Evolutionary conservation across 1,284 basidiomycete species (phyloP).

Genomic region (Cutaneotrichosporon mucoides): DNA sequence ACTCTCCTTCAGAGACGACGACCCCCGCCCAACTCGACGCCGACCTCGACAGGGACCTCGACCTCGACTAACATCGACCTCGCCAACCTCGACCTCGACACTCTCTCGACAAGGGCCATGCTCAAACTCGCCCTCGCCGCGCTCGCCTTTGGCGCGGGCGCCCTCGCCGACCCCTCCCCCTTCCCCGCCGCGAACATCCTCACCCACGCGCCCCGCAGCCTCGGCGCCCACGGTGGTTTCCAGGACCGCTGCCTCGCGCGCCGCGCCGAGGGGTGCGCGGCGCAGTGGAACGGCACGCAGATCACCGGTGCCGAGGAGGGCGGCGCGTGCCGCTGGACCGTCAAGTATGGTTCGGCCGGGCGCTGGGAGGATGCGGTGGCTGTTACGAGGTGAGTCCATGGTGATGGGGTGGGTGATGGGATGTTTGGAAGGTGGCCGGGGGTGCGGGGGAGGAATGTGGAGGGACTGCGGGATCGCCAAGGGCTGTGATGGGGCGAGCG

Average conservation of each 20-base stretch:
- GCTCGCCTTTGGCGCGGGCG: not conserved
- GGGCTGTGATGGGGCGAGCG: too few relatives aligned
- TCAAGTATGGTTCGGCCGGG: conserved; percentile 31
- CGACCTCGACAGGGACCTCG: too few relatives aligned
- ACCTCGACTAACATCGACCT: too few relatives aligned
- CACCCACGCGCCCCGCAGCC: not conserved
- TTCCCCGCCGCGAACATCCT: not conserved
- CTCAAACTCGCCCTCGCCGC: not conserved
- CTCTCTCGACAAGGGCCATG: too few relatives aligned
- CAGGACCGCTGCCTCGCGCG: not conserved
- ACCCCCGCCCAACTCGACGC: too few relatives aligned
- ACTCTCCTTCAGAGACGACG: too few relatives aligned
- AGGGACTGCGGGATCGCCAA: too few relatives aligned
- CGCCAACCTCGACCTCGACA: too few relatives aligned
- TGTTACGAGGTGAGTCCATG: conserved; percentile 17
- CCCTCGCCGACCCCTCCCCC: not conserved
- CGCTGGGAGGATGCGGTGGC: conserved; percentile 30
- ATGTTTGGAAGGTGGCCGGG: too few relatives aligned
- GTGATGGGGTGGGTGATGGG: not conserved
- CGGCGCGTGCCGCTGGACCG: conserved; percentile 33
- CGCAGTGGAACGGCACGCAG: conserved; percentile 13
- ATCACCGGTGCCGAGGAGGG: conserved; percentile 9
- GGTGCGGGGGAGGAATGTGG: too few relatives aligned
- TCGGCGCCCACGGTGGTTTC: not conserved
- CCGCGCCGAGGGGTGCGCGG: conserved; percentile 3